These are phyloP conservation scores for Leishmania braziliensis DNA, from an alignment of 208 protist species.

Conservation along the genomic window DNA sequence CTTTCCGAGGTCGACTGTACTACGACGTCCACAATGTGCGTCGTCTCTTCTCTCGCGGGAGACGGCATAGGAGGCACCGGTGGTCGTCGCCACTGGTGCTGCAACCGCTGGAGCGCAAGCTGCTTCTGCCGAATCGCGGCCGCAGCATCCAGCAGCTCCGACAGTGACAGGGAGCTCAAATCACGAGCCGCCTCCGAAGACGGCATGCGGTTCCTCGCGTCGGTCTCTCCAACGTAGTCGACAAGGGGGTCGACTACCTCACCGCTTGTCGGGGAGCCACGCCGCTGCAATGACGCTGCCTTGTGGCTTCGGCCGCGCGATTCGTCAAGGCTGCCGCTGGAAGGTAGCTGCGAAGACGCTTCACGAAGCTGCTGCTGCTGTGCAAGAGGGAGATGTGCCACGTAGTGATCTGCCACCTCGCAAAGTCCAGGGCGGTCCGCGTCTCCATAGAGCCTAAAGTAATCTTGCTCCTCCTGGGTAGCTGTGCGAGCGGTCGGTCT, in stretches of 20 bases:
- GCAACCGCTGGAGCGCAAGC: constrained; percentile 55
- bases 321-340: constrained; percentile 18
- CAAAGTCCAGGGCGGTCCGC: constrained; percentile 15
- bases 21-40: not conserved
- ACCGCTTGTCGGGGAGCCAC: constrained; percentile 7
- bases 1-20: not conserved
- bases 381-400: constrained; percentile 20
- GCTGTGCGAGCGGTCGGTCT: not conserved
- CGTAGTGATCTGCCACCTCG: constrained; percentile 31
- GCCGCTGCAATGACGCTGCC: not conserved
- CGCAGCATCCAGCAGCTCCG: constrained; percentile 74
- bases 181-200: constrained; percentile 25
- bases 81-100: constrained; percentile 28
- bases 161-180: constrained; percentile 58
- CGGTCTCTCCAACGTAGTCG: not conserved
- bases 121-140: constrained; percentile 62
- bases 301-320: constrained; percentile 10
- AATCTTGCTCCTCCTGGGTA: constrained; percentile 18
- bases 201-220: not conserved
- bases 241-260: not conserved
- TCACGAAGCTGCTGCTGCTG: constrained; percentile 36
- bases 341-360: constrained; percentile 18
- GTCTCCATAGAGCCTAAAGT: constrained; percentile 25
- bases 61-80: not conserved
- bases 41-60: not conserved